These are phyloP conservation scores for Pyrus hybrid DNA, from an alignment of 331 rosid species.

Conservation along the genomic window DNA sequence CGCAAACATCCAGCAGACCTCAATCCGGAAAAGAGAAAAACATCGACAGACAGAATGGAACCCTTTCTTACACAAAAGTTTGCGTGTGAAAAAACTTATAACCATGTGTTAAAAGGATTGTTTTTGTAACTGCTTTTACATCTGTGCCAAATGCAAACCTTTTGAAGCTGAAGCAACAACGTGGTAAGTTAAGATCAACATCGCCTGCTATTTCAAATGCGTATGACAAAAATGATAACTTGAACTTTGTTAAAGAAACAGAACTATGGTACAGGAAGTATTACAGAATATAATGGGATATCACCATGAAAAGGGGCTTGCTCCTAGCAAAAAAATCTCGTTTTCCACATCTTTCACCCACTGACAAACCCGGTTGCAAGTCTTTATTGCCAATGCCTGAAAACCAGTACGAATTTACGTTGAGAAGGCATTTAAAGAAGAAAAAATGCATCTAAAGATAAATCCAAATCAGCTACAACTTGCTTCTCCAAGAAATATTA, in stretches of 20 bases:
- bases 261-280: constrained; percentile 20
- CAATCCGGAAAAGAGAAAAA: background rate
- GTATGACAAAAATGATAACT: background rate
- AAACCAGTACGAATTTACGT: constrained; percentile 1
- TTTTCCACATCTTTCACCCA: constrained; percentile 97
- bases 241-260: constrained; percentile 13
- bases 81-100: background rate
- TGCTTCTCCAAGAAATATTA: background rate
- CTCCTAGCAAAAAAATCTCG: constrained; percentile 94
- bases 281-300: constrained; percentile 21
- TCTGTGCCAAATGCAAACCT: background rate
- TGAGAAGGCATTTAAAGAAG: constrained; percentile 11
- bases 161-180: background rate
- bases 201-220: background rate
- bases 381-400: constrained; percentile 91
- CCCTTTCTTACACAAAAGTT: background rate
- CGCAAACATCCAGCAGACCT: background rate
- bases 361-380: constrained; percentile 93
- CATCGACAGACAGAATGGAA: background rate
- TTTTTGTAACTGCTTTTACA: background rate
- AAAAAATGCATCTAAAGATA: background rate
- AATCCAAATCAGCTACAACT: background rate
- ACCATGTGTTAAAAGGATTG: background rate
- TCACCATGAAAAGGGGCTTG: constrained; percentile 99
- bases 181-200: constrained; percentile 1